Base-by-base conservation (phyloP, 306 rosid genomes). In the Prosopis cineraria region DNA sequence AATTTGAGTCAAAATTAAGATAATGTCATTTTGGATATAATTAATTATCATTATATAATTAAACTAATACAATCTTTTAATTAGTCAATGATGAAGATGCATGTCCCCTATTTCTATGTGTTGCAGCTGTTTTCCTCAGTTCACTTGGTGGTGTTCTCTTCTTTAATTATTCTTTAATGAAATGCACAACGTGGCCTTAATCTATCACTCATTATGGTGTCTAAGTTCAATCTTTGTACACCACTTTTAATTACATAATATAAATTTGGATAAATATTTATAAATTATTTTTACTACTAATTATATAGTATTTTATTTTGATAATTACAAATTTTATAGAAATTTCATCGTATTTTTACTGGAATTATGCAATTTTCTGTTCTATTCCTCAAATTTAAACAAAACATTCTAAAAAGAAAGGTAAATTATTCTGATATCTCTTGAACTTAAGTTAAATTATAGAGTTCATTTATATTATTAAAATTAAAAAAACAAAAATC, bases 81-180 rank as follows among this genome's bases (percentile, higher is more conserved):
- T 16, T 52, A 29, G 70, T 78, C 82, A 81, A 67, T 55, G 79
- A 39, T 48, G 68, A 70, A 55, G 0, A 55, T 65, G 47, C 3
- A 55, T 65, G 47, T 41, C 29, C 63, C 30, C 34, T 56, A 17
- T 31, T 1, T 45, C n/a, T 84, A 79, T 78, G 81, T 70, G 76
- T 81, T 81, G 85, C 84, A 82, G 88, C 88, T 85, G 88, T 85
- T 85, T 85, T 41, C 86, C 84, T 71, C 56, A 10, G 33, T 37
- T n/a, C 36, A 7, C 43, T 78, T 82, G 68, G 39, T 39, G 48
- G 66, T 22, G 1, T 16, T 33, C 48, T 47, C 40, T 74, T 75
- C 36, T 0, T 44, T 34, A 24, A 58, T 43, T 60, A 68, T 77
- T 60, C 77, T 76, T 76, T 75, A 76, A 62, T 50, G 43, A 39